phyloP scores from a whole-genome alignment of 2,329 filamentous ascomycete genomes.

The Aspergillus pseudoviridinutans region DNA sequence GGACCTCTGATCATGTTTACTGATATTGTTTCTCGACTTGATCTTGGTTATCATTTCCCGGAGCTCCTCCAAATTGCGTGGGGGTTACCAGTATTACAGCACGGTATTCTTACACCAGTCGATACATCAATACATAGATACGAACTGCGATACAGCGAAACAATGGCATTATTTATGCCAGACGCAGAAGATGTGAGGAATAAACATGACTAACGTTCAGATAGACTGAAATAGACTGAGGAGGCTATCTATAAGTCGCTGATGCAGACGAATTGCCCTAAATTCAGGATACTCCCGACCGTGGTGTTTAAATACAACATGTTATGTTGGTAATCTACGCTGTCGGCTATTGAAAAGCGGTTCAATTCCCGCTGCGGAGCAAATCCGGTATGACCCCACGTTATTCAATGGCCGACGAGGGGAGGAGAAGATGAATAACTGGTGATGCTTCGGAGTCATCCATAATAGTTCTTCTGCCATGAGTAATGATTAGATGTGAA shows the following conservation, averaged over 20 bases:
- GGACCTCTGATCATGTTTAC: background rate
- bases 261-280: too few species aligned
- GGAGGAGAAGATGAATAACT: background rate
- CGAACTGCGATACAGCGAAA: background rate
- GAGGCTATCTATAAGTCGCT: too few species aligned
- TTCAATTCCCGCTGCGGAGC: conserved; percentile 18
- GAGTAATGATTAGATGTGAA: background rate
- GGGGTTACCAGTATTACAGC: background rate
- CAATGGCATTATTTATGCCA: background rate
- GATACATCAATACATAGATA: background rate
- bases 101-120: background rate
- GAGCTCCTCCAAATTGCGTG: background rate
- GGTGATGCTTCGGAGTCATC: background rate
- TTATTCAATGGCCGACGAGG: background rate
- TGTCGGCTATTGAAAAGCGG: conserved; percentile 16
- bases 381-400: conserved; percentile 17
- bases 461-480: background rate
- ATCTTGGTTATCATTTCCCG: background rate
- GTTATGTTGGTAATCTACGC: background rate
- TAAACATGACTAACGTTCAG: background rate
- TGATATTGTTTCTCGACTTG: background rate
- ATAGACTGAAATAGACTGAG: background rate
- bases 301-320: background rate
- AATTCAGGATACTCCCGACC: background rate
- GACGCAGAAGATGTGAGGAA: background rate